phyloP scores from a whole-genome alignment of 202 grass and related monocot species.

The Digitaria exilis region DNA sequence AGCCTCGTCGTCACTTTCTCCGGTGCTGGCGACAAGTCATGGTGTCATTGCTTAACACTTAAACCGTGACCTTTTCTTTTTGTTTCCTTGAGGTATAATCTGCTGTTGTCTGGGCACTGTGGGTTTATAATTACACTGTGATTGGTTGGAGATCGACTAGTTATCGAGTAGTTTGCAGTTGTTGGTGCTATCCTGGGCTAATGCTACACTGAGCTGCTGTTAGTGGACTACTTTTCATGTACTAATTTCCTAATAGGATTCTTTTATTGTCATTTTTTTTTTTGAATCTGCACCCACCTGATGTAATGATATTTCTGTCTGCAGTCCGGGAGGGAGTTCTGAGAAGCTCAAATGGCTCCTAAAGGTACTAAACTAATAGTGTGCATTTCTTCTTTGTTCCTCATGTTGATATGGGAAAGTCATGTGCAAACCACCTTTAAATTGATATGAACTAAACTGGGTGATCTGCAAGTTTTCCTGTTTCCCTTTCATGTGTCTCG shows the following conservation, averaged over 20 bases:
- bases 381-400: background rate
- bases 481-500: too few species aligned
- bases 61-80: background rate
- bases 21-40: background rate
- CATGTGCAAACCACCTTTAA: background rate
- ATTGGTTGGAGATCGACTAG: background rate
- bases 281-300: background rate
- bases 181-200: background rate
- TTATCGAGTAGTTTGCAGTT: background rate
- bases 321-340: slow-evolving; percentile 22
- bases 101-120: background rate
- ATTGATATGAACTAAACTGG: background rate
- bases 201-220: background rate
- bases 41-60: background rate
- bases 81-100: background rate
- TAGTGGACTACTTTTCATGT: background rate
- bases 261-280: background rate
- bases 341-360: slow-evolving; percentile 45
- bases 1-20: background rate
- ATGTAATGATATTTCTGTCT: background rate
- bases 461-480: background rate
- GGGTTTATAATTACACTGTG: background rate
- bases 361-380: slow-evolving; percentile 42
- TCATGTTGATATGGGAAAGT: background rate
- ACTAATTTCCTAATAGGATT: background rate